Evolutionary conservation across 768 basidiomycete genomes (phyloP), one percentile per base, ranked within the genome.

Genomic region (Rhodotorula graminis): DNA sequence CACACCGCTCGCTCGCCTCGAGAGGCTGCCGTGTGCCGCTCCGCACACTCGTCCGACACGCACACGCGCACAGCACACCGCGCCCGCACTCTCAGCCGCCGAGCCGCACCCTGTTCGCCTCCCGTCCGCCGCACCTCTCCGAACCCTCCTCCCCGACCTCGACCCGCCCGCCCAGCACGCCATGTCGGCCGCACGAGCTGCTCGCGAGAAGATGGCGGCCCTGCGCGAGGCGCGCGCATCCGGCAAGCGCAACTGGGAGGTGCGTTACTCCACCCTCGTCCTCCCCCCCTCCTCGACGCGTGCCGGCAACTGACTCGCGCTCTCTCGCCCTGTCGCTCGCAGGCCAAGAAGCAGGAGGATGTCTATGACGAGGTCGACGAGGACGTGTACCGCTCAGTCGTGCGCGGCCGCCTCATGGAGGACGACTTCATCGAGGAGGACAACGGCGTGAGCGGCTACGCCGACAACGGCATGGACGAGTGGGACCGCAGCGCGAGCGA

Each of bases 341-440:
- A 76, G 75, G 16, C 63, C 63, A 69, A 81, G 78, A 76, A 86
- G 57, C 84, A 89, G 47, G 90, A 92, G 52, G 84, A 83, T 27
- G 83, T 98, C 21, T 98, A 94, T 79, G 93, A 96, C 77, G 90
- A 91, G 77, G 90, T 98, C 25, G 86, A 88, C 0, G 94, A 96
- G 67, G 91, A 91, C 18, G 88, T 93, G 76, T 99, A 98, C 81
- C 87, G 85, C 76, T 84, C 85, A 29, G 90, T 99, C 67, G 96
- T 99, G 10, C 86, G 85, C 67, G 88, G 88, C 1, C 85, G 96
- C 27, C 84, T 96, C 14, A 88, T 90, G 70, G 83, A 84, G 76
- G 93, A 97, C 75, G 96, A 99, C 80, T 99, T 99, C 73, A 91
- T 98, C 29, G 89, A 90, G 50, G 96, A 98, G 78, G 96, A 98